Conservation (phyloP, 2,329 filamentous ascomycete genomes). For the Aspergillus quadricinctus region DNA sequence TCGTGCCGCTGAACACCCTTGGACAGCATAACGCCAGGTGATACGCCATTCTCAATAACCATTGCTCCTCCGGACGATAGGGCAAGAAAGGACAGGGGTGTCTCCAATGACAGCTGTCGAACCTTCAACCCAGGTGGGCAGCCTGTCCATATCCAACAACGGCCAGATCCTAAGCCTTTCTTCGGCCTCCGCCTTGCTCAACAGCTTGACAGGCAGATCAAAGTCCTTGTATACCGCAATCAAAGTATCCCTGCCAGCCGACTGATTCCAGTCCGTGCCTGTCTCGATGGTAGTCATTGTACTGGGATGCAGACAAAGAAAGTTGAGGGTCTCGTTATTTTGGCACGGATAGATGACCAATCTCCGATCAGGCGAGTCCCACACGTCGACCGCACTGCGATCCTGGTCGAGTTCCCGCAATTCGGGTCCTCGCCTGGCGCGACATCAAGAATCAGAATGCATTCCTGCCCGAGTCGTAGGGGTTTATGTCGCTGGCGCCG, state of each 20-base stretch:
- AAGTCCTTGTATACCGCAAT: slow-evolving; percentile 37
- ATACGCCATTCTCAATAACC: slow-evolving; percentile 64
- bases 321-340: slow-evolving; percentile 47
- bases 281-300: slow-evolving; percentile 34
- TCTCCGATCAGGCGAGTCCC: slow-evolving; percentile 40
- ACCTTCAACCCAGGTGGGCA: slow-evolving; percentile 53
- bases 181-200: slow-evolving; percentile 40
- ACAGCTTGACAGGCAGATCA: slow-evolving; percentile 32
- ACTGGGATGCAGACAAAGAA: slow-evolving; percentile 51
- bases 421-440: slow-evolving; percentile 41
- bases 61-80: slow-evolving; percentile 58
- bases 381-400: slow-evolving; percentile 42
- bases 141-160: slow-evolving; percentile 57
- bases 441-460: slow-evolving; percentile 56
- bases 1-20: slow-evolving; percentile 41
- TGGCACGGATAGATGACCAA: slow-evolving; percentile 47
- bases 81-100: slow-evolving; percentile 64
- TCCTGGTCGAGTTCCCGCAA: slow-evolving; percentile 35
- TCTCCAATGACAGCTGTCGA: slow-evolving; percentile 60
- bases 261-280: slow-evolving; percentile 31
- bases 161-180: slow-evolving; percentile 54
- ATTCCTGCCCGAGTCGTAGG: slow-evolving; percentile 50
- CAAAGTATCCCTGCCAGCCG: slow-evolving; percentile 21
- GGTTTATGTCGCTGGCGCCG: slow-evolving; percentile 27
- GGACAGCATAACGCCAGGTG: slow-evolving; percentile 55